Percentiles rank a stretch among this genome's conserved stretches.
phyloP scores from a whole-genome alignment of 352 stramenopile genomes.

The Stephanocyclus meneghinianus region DNA sequence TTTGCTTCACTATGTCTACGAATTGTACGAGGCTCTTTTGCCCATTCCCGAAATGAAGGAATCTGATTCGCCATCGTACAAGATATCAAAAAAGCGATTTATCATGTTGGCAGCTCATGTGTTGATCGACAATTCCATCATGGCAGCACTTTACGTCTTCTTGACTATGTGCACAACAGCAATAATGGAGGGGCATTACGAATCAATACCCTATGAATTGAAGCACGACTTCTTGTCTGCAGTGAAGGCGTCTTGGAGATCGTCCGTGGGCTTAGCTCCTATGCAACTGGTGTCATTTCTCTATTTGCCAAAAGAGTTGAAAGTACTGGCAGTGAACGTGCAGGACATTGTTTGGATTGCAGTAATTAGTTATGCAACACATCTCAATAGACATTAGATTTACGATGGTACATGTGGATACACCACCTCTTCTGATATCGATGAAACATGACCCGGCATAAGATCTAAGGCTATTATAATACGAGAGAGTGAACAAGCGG shows the following conservation, averaged over 20 bases:
- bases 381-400: slow-evolving; percentile 29
- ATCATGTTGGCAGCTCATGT: slow-evolving; percentile 29
- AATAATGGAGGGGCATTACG: slow-evolving; percentile 35
- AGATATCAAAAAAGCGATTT: slow-evolving; percentile 12
- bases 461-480: too few relatives aligned
- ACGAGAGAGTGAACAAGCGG: too few relatives aligned
- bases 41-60: slow-evolving; percentile 18
- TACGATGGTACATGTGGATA: too few relatives aligned
- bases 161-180: slow-evolving; percentile 36
- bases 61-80: neutral
- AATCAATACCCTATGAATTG: slow-evolving; percentile 35
- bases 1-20: slow-evolving; percentile 46
- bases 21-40: slow-evolving; percentile 50
- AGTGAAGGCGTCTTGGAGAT: slow-evolving; percentile 43
- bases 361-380: slow-evolving; percentile 51
- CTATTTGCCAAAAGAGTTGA: slow-evolving; percentile 38
- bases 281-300: slow-evolving; percentile 53
- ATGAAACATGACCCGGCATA: too few relatives aligned
- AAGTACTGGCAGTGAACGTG: slow-evolving; percentile 50
- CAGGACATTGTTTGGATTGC: slow-evolving; percentile 48
- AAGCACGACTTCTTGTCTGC: slow-evolving; percentile 37
- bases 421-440: too few relatives aligned
- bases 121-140: slow-evolving; percentile 55
- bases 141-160: slow-evolving; percentile 42
- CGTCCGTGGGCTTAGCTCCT: slow-evolving; percentile 29